Base-by-base conservation (phyloP, 306 rosid genomes). In the Dalbergia oliveri region DNA sequence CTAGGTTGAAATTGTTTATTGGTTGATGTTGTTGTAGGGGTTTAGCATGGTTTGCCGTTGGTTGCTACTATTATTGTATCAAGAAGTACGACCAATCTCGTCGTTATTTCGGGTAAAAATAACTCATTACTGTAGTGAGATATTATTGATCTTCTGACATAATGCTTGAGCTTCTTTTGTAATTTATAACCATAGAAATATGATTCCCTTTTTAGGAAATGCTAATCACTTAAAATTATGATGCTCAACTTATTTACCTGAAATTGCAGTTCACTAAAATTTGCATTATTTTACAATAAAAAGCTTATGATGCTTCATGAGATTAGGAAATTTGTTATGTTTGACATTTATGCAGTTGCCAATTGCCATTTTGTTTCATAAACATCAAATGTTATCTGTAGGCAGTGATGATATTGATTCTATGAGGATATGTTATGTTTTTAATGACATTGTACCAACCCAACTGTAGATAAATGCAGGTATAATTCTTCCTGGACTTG, bases 41-140 rank as follows among this genome's bases (percentile, higher is more conserved):
- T 62, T 91, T 91, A 69, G 91, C 99, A 47, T 95, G 99, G 99
- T 95, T 93, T 87, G 96, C 98, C 66, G 99, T 95, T 77, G 99
- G 98, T 70, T 95, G 99, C 89, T 95, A 95, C 86, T 95, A 95
- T 83, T 95, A 89, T 66, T 95, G 97, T 81, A 95, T 95, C 68
- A 91, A 93, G 91, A 95, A 95, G 89, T 95, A 90, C 63, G 97
- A 87, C 56, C 96, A 90, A 77, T 91, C 98, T 54, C 98, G 92
- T 19, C 97, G 94, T 31, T 93, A 89, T 89, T 95, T 95, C 89
- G 87, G 98, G 99, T 93, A 88, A 73, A 73, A 44, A 8, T 62
- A 70, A 57, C 75, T 69, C 72, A 23, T 69, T 41, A 23, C 50
- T 45, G 11, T 58, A 8, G 2, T 5, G 47, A 18, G 26, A 23